phyloP scores from a whole-genome alignment of 2,329 filamentous ascomycete genomes.

The Epichloe amarillans region DNA sequence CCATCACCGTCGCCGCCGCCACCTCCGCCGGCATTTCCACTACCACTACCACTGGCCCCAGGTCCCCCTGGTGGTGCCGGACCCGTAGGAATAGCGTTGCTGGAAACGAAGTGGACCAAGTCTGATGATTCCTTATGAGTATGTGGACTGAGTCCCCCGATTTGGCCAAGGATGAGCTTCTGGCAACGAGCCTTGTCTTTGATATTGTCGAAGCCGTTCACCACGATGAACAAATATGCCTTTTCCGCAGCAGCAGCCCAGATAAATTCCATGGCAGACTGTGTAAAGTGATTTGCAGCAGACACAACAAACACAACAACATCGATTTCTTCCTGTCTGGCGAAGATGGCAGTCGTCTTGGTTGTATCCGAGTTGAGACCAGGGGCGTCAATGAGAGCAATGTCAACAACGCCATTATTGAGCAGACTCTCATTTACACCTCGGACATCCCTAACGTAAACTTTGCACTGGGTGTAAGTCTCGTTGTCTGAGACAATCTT shows the following conservation, averaged over 20 bases:
- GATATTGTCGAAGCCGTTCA: slow-evolving; percentile 94
- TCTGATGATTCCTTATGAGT: slow-evolving; percentile 89
- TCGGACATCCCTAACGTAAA: slow-evolving; percentile 85
- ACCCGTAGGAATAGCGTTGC: slow-evolving; percentile 76
- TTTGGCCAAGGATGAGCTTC: slow-evolving; percentile 85
- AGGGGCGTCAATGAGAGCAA: slow-evolving; percentile 91
- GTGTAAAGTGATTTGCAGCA: slow-evolving; percentile 93
- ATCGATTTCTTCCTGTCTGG: slow-evolving; percentile 94
- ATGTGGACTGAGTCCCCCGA: slow-evolving; percentile 72
- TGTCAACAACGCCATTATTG: slow-evolving; percentile 96
- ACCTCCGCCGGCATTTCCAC: slow-evolving; percentile 34
- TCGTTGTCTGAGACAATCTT: slow-evolving; percentile 81
- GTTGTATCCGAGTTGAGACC: slow-evolving; percentile 92
- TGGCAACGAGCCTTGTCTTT: slow-evolving; percentile 82
- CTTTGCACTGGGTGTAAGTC: slow-evolving; percentile 86
- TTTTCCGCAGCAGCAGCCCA: slow-evolving; percentile 92
- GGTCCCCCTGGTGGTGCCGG: slow-evolving; percentile 43
- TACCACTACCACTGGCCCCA: slow-evolving; percentile 39
- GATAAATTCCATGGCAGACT: slow-evolving; percentile 96
- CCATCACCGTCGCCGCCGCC: slow-evolving; percentile 43
- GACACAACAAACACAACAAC: slow-evolving; percentile 98
- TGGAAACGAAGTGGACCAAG: slow-evolving; percentile 94
- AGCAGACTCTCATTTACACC: slow-evolving; percentile 84
- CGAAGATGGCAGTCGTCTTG: slow-evolving; percentile 95
- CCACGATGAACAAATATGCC: slow-evolving; percentile 97